Evolutionary conservation across 1,139 yeast genomes (phyloP).

Genomic region (Yamadazyma trypodendri): DNA sequence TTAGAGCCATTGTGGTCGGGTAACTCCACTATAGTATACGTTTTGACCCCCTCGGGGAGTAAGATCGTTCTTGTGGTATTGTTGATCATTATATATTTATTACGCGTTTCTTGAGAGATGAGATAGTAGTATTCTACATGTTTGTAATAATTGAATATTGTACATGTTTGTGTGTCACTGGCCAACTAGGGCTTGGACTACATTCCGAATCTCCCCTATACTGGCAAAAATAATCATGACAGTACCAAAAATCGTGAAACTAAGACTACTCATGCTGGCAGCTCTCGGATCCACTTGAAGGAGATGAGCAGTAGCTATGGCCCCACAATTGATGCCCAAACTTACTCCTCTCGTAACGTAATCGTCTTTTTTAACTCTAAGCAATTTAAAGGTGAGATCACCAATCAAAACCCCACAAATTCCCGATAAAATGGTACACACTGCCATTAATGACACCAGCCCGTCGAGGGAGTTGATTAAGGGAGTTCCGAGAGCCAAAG

Average conservation of each 20-base stretch:
- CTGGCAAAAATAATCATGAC: conserved; percentile 69
- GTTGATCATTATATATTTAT: conserved; percentile 1
- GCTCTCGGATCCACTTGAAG: conserved; percentile 72
- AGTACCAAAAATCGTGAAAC: conserved; percentile 73
- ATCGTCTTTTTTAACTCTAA: conserved; percentile 60
- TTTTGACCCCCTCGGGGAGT: conserved; percentile 18
- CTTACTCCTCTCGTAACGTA: conserved; percentile 76
- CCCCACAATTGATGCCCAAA: conserved; percentile 76
- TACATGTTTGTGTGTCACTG: not conserved
- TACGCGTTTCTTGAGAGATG: conserved; percentile 5
- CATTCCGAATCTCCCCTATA: conserved; percentile 36
- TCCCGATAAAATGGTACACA: conserved; percentile 76
- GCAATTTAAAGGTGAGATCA: conserved; percentile 41
- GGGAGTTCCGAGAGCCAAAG: conserved; percentile 78
- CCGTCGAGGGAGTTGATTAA: conserved; percentile 65
- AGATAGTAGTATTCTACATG: not conserved
- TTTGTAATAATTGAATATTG: not conserved
- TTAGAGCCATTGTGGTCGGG: conserved; percentile 23
- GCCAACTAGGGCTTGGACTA: conserved; percentile 31
- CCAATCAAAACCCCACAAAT: conserved; percentile 74
- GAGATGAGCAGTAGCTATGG: conserved; percentile 77
- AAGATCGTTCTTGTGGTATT: conserved; percentile 16
- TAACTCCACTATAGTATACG: conserved; percentile 21
- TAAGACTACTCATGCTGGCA: conserved; percentile 72
- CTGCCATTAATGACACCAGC: conserved; percentile 71